These are phyloP conservation scores for Astrocystis sublimbata DNA, from an alignment of 495 filamentous ascomycete species.

Conservation along the genomic window DNA sequence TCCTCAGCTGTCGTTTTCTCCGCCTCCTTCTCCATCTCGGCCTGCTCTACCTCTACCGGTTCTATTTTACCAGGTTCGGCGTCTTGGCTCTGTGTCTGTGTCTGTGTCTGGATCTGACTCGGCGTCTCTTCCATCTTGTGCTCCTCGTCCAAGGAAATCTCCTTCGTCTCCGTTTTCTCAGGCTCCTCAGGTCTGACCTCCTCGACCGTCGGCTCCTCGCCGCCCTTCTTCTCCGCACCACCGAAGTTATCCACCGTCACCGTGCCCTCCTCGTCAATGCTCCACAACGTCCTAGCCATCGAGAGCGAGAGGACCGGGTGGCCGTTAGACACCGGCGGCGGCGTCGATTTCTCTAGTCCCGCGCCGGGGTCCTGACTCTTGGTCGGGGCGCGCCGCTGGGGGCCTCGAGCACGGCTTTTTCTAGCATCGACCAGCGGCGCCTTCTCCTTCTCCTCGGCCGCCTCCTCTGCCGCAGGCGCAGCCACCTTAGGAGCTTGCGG, in stretches of 20 bases:
- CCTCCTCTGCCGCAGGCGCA: conserved; percentile 56
- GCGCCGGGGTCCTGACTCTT: conserved; percentile 47
- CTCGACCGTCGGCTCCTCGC: not conserved
- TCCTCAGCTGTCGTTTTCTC: not conserved
- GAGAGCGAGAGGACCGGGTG: conserved; percentile 38
- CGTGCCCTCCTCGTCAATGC: conserved; percentile 54
- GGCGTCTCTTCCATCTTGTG: conserved; percentile 17
- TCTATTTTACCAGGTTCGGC: conserved; percentile 21
- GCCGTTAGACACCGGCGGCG: conserved; percentile 27
- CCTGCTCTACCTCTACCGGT: conserved; percentile 1
- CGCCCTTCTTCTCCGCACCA: conserved; percentile 20
- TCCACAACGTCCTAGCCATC: conserved; percentile 45
- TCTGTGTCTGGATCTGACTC: too few species aligned
- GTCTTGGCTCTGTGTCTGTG: conserved; percentile 6
- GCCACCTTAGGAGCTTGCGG: conserved; percentile 73
- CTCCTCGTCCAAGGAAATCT: conserved; percentile 19
- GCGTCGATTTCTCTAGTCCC: conserved; percentile 22
- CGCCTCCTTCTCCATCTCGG: conserved; percentile 10
- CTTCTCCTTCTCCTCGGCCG: conserved; percentile 66
- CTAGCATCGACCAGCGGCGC: conserved; percentile 79
- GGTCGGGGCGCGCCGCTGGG: conserved; percentile 67
- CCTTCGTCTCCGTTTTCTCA: conserved; percentile 23
- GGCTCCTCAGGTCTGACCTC: conserved; percentile 30
- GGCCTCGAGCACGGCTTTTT: conserved; percentile 87
- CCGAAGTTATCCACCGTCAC: conserved; percentile 39